Percentiles rank a stretch among this genome's conserved stretches.
Conservation (phyloP, 495 filamentous ascomycete genomes). For the Aspergillus olivimuriae region DNA sequence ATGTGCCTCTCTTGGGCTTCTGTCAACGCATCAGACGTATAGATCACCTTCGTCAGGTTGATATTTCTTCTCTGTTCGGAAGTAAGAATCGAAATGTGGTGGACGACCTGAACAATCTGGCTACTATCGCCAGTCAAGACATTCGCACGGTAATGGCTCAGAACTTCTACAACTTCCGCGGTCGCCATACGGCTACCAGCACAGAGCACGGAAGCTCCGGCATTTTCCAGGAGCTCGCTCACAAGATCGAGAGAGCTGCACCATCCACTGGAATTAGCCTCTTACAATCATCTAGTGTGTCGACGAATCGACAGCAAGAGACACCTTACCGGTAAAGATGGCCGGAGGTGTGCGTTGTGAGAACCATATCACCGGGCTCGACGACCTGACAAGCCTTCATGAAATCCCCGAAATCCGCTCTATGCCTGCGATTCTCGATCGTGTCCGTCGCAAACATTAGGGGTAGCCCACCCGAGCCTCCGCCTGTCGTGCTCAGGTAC, state of each 20-base stretch:
- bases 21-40: constrained; percentile 22
- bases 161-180: constrained; percentile 8
- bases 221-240: constrained; percentile 12
- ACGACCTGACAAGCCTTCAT: constrained; percentile 12
- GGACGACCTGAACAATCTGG: constrained; percentile 18
- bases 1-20: constrained; percentile 10
- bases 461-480: constrained; percentile 18
- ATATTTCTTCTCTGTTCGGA: constrained; percentile 2
- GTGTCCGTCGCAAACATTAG: constrained; percentile 21
- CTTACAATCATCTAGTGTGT: too few relatives aligned
- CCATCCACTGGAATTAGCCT: too few relatives aligned
- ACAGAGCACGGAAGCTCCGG: constrained; percentile 20
- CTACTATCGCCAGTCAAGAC: constrained; percentile 20
- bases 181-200: constrained; percentile 17
- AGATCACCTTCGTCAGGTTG: constrained; percentile 18
- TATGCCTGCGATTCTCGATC: constrained; percentile 23
- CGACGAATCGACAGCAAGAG: too few relatives aligned
- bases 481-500: constrained; percentile 25
- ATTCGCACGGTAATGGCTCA: constrained; percentile 20
- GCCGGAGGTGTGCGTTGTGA: constrained; percentile 21
- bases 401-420: constrained; percentile 15
- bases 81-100: constrained; percentile 18
- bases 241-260: constrained; percentile 18
- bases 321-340: too few relatives aligned
- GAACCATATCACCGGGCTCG: constrained; percentile 20